Conservation (phyloP, 2,329 filamentous ascomycete genomes). For the Fusarium concolor region DNA sequence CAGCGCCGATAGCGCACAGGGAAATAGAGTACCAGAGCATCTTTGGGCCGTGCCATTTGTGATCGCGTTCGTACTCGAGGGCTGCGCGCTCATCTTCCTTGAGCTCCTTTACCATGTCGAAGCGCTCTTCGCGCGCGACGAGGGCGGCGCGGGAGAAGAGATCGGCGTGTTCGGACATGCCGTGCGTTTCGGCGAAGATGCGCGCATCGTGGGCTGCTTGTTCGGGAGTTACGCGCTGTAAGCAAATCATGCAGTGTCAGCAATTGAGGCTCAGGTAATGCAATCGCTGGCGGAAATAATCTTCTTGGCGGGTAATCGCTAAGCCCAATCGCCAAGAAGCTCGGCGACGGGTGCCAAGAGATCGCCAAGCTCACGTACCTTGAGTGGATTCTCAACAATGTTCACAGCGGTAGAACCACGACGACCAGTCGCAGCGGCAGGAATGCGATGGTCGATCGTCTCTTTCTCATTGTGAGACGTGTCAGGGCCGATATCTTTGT, state of each 20-base stretch:
- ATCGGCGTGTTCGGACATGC: slow-evolving; percentile 61
- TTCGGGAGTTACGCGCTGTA: slow-evolving; percentile 44
- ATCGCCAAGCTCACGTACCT: slow-evolving; percentile 25
- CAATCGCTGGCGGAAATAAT: too few species aligned
- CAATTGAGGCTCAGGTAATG: neutral
- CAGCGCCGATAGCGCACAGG: slow-evolving; percentile 66
- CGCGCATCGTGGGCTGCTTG: slow-evolving; percentile 55
- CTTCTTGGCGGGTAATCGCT: too few species aligned
- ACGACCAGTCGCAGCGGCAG: neutral
- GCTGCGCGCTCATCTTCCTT: slow-evolving; percentile 51
- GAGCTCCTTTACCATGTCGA: slow-evolving; percentile 47
- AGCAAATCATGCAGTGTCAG: neutral
- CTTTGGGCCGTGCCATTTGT: slow-evolving; percentile 67
- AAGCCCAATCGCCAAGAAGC: neutral
- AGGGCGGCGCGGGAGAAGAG: slow-evolving; percentile 54
- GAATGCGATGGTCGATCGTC: neutral
- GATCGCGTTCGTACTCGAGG: slow-evolving; percentile 61
- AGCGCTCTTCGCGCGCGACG: slow-evolving; percentile 49
- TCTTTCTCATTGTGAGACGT: slow-evolving; percentile 22
- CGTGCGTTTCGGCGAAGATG: slow-evolving; percentile 62
- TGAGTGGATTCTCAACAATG: slow-evolving; percentile 25
- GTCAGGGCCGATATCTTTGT: slow-evolving; percentile 20
- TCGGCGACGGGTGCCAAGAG: slow-evolving; percentile 5
- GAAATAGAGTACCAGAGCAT: slow-evolving; percentile 59
- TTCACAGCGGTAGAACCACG: slow-evolving; percentile 26